phyloP scores from a whole-genome alignment of 768 basidiomycete genomes.

The Cytidiella melzeri region DNA sequence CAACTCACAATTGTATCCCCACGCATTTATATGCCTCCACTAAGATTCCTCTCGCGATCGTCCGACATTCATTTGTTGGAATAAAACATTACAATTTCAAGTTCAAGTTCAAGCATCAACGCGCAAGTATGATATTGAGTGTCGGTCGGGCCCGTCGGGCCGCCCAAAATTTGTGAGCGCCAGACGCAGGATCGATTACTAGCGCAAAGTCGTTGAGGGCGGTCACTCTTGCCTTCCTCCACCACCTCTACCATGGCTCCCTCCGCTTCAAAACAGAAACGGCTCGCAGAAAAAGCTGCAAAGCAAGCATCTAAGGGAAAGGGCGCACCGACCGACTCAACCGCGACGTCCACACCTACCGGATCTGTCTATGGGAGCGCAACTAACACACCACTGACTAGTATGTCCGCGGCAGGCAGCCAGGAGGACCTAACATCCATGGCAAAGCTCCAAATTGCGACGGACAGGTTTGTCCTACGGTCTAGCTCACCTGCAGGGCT shows the following conservation, averaged over 20 bases:
- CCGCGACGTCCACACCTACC: constrained; percentile 53
- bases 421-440: constrained; percentile 77
- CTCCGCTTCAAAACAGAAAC: constrained; percentile 85
- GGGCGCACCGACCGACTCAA: constrained; percentile 37
- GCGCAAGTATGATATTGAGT: too few relatives aligned
- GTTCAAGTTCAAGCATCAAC: too few relatives aligned
- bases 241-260: constrained; percentile 35
- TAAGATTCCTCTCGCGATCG: too few relatives aligned
- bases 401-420: constrained; percentile 71
- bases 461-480: constrained; percentile 61
- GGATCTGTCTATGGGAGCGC: constrained; percentile 60
- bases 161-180: too few relatives aligned
- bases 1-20: too few relatives aligned
- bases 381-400: constrained; percentile 76
- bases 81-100: too few relatives aligned
- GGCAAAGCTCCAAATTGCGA: constrained; percentile 85
- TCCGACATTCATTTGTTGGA: too few relatives aligned
- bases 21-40: too few relatives aligned
- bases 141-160: too few relatives aligned
- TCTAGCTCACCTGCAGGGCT: background rate
- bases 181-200: too few relatives aligned
- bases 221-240: too few relatives aligned
- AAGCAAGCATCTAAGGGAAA: constrained; percentile 59
- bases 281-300: constrained; percentile 90
- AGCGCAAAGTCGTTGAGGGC: too few relatives aligned